Evolutionary conservation across 352 stramenopile species (phyloP), one percentile per base, ranked within the genome.

Genomic region (Halophytophthora polymorphica): DNA sequence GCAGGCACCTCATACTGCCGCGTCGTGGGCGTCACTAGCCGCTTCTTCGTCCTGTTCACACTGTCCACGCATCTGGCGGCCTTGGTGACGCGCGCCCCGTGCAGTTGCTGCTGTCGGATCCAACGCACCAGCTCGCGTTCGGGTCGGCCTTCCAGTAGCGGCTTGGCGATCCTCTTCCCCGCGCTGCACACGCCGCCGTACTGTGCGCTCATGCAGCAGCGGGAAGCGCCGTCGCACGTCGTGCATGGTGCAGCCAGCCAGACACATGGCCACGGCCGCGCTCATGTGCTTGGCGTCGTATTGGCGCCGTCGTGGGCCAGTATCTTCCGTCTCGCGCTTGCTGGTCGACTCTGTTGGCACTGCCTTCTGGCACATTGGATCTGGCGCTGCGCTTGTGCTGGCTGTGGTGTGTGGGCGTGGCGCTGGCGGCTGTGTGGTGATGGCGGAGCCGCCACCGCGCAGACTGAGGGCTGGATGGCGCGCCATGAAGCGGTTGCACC

Each of bases 271-370:
- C 11, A 64, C 56, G 2, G 56, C 56, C n/a, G 56, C 56, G 31
- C 58, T 51, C 56, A 64, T 64, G 38, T 64, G 50, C 15, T 64
- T 64, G 5, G 15, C 11, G 25, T 59, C 58, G 37, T 64, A 64
- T 31, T 59, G 4, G 25, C 25, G 25, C 8, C 4, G 25, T 8
- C 25, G 25, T 31, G 25, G 25, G 8, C 25, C 25, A 4, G 25
- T 31, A 31, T 31, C 25, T 10, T 31, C 25, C 8, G 25, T 8
- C 25, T 31, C 4, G 8, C 25, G 25, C 25, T 31, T 8, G 25
- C 25, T 31, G 25, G 25, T 31, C 8, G 25, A 8, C n/a, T n/a
- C n/a, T 31, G 25, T 31, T 31, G 25, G 25, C 8, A 31, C 25
- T 31, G 25, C 4, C 4, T 4, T 10, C 25, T 31, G 25, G 25